A percentile compares a stretch with the other conserved stretches of the same genome.
Evolutionary conservation across 179 eudicot species (phyloP).

Genomic region (Drosera spatulata): DNA sequence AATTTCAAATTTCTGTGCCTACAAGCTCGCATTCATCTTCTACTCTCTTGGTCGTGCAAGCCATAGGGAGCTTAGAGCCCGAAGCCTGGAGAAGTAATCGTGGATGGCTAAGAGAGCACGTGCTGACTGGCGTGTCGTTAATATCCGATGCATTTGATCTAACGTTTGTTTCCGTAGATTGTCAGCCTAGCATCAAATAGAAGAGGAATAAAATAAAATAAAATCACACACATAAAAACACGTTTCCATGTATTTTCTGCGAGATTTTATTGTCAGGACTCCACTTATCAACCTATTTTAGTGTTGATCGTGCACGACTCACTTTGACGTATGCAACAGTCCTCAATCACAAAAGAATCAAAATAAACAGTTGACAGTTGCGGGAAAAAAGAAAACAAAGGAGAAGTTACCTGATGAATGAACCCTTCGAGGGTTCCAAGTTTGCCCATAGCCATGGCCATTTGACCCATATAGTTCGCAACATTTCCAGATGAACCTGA

Average conservation of each 20-base stretch:
- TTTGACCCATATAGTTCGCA: constrained; percentile 38
- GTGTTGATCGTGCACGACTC: too few species aligned
- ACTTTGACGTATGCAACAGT: too few species aligned
- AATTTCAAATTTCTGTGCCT: too few species aligned
- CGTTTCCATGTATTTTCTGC: too few species aligned
- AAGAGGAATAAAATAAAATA: too few species aligned
- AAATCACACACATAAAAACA: too few species aligned
- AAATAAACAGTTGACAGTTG: too few species aligned
- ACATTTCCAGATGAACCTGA: constrained; percentile 29
- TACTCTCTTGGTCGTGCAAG: constrained; percentile 52
- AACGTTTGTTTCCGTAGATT: constrained; percentile 85
- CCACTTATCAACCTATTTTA: too few species aligned
- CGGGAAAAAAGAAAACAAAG: too few species aligned
- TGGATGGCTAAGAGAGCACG: constrained; percentile 83
- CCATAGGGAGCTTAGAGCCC: constrained; percentile 95
- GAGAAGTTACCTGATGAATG: constrained; percentile 41
- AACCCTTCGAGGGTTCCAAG: constrained; percentile 47
- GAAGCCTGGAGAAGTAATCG: constrained; percentile 71
- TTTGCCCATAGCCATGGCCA: constrained; percentile 17
- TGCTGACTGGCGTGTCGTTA: constrained; percentile 92
- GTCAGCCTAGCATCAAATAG: constrained; percentile 53
- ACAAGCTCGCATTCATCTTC: too few species aligned
- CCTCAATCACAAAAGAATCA: too few species aligned
- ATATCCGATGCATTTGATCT: constrained; percentile 78
- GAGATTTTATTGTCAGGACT: too few species aligned